Conservation (phyloP, 1,284 basidiomycete species). For the Rhodofomes roseus region DNA sequence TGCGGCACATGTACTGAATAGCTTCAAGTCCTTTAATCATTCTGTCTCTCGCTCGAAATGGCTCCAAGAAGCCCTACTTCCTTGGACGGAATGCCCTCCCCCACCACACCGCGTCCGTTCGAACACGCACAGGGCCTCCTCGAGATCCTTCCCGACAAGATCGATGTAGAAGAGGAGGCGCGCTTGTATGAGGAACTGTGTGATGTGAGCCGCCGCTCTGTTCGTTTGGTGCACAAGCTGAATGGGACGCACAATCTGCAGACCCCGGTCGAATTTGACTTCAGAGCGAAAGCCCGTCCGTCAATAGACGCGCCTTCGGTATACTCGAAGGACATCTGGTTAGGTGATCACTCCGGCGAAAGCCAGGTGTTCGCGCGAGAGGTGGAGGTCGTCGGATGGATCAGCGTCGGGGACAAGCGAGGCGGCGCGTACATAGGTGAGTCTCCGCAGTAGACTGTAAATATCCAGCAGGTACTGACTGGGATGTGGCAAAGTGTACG, state of each 20-base stretch:
- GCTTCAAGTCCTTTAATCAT: neutral
- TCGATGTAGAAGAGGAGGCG: conserved; percentile 45
- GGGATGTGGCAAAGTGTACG: conserved; percentile 43
- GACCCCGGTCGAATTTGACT: conserved; percentile 5
- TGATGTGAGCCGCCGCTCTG: conserved; percentile 28
- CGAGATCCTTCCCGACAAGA: conserved; percentile 32
- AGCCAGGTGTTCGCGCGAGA: conserved; percentile 54
- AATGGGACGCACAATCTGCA: neutral
- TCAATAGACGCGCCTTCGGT: conserved; percentile 47
- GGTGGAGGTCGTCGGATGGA: conserved; percentile 65
- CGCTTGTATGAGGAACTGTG: conserved; percentile 45
- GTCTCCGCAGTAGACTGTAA: conserved; percentile 12
- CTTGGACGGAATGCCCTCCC: conserved; percentile 5
- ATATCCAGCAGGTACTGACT: neutral
- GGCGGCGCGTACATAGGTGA: conserved; percentile 62
- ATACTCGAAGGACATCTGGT: conserved; percentile 61
- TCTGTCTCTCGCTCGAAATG: neutral
- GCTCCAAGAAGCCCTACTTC: neutral
- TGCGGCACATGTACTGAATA: neutral
- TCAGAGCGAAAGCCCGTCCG: conserved; percentile 19
- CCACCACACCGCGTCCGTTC: conserved; percentile 7
- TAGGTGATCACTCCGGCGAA: conserved; percentile 54
- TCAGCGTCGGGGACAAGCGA: conserved; percentile 57
- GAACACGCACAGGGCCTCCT: conserved; percentile 19
- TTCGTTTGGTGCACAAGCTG: neutral